phyloP scores from a whole-genome alignment of 352 stramenopile species.

The Albugo laibachii region DNA sequence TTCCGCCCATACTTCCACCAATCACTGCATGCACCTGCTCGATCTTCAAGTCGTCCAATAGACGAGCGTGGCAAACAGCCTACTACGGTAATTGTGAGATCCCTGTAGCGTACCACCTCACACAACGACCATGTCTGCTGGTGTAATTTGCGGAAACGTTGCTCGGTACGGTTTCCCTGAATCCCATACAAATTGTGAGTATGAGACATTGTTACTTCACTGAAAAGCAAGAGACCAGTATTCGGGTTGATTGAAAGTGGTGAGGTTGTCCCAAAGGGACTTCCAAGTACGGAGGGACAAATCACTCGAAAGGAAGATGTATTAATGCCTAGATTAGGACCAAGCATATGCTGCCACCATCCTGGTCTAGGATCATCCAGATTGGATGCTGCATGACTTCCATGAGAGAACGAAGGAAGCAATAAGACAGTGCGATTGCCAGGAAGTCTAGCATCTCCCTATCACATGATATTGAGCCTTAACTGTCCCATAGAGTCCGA shows the following conservation, averaged over 20 bases:
- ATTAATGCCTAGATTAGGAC: slow-evolving; percentile 69
- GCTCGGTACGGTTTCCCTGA: slow-evolving; percentile 33
- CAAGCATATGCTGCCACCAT: slow-evolving; percentile 82
- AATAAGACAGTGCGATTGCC: slow-evolving; percentile 61
- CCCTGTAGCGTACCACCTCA: not conserved
- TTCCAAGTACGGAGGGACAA: slow-evolving; percentile 63
- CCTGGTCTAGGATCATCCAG: slow-evolving; percentile 51
- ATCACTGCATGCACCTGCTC: slow-evolving; percentile 63
- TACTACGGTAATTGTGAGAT: slow-evolving; percentile 2
- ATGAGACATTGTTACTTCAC: no score
- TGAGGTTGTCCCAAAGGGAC: slow-evolving; percentile 68
- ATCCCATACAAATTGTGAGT: not conserved
- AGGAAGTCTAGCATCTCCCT: slow-evolving; percentile 44
- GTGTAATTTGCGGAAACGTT: slow-evolving; percentile 68
- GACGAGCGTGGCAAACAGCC: slow-evolving; percentile 46
- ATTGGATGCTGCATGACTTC: slow-evolving; percentile 64
- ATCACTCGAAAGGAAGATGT: slow-evolving; percentile 80
- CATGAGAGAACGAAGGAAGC: slow-evolving; percentile 75
- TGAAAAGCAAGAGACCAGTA: slow-evolving; percentile 11
- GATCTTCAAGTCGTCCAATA: slow-evolving; percentile 61
- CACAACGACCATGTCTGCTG: slow-evolving; percentile 48
- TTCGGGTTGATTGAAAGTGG: slow-evolving; percentile 33
- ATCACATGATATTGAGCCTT: not conserved
- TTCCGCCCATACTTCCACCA: slow-evolving; percentile 74
- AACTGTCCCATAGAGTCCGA: no score